Percentiles rank a stretch among this genome's conserved stretches.
phyloP scores from a whole-genome alignment of 257 asterid species.

The Solanum sitiens region DNA sequence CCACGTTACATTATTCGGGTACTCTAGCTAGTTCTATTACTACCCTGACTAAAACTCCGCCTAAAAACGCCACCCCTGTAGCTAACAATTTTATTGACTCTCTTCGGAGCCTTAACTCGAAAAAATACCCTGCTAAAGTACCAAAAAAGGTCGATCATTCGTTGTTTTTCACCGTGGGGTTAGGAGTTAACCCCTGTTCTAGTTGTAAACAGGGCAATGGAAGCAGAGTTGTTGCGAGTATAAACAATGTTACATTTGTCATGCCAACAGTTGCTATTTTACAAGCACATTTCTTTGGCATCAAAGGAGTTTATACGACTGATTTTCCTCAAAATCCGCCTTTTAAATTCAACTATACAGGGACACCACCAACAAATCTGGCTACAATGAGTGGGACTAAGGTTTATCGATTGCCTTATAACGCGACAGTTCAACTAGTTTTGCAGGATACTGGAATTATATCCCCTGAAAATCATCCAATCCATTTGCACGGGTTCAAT shows the following conservation, averaged over 20 bases:
- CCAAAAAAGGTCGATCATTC: constrained; percentile 35
- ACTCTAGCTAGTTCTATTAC: constrained; percentile 27
- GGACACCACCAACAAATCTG: constrained; percentile 20
- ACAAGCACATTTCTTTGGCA: constrained; percentile 42
- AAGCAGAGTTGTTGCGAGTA: constrained; percentile 36
- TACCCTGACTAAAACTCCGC: constrained; percentile 25
- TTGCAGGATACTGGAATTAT: constrained; percentile 51
- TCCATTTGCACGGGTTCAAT: constrained; percentile 64
- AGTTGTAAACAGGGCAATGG: constrained; percentile 43
- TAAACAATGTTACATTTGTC: constrained; percentile 51
- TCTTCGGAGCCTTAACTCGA: constrained; percentile 44
- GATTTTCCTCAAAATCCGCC: constrained; percentile 57
- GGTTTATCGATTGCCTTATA: constrained; percentile 38
- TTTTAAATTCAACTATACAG: constrained; percentile 32
- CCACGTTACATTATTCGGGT: constrained; percentile 52
- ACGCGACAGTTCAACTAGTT: constrained; percentile 39
- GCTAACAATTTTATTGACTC: constrained; percentile 41
- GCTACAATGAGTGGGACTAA: constrained; percentile 31
- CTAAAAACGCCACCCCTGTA: constrained; percentile 44
- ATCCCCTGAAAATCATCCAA: constrained; percentile 47
- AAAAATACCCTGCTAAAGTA: constrained; percentile 36
- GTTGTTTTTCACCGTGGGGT: constrained; percentile 37
- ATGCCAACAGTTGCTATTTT: constrained; percentile 48
- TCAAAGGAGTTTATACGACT: constrained; percentile 48
- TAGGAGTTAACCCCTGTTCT: constrained; percentile 45